Conservation (phyloP, 495 filamentous ascomycete genomes). For the Bathelium albidoporum region DNA sequence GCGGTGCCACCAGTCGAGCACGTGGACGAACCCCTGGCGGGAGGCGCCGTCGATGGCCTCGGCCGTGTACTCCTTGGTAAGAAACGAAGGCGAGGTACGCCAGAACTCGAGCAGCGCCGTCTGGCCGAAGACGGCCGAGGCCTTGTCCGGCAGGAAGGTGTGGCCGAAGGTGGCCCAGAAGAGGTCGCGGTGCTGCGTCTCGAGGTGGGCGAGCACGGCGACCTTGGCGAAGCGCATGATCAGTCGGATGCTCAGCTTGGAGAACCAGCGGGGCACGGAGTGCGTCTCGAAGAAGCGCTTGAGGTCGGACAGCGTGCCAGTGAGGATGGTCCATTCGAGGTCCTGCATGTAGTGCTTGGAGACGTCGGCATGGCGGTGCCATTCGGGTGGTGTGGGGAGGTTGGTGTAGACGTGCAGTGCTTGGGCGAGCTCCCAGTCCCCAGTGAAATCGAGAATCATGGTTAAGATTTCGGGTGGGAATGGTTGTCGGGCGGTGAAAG, state of each 20-base stretch:
- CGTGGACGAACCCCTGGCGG: slow-evolving; percentile 67
- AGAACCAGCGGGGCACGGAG: slow-evolving; percentile 60
- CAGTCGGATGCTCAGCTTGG: slow-evolving; percentile 69
- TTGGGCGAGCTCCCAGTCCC: slow-evolving; percentile 81
- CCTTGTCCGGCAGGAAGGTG: slow-evolving; percentile 72
- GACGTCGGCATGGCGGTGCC: slow-evolving; percentile 42
- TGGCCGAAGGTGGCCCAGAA: slow-evolving; percentile 75
- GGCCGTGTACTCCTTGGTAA: slow-evolving; percentile 64
- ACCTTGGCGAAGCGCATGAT: slow-evolving; percentile 83
- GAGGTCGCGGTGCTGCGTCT: slow-evolving; percentile 61
- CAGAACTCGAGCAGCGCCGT: slow-evolving; percentile 83
- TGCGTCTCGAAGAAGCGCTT: slow-evolving; percentile 54
- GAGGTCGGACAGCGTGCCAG: slow-evolving; percentile 54
- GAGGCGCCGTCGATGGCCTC: slow-evolving; percentile 84
- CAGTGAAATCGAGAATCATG: slow-evolving; percentile 69
- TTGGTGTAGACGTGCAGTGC: slow-evolving; percentile 70
- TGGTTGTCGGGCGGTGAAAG: neutral
- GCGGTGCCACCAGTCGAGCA: slow-evolving; percentile 90
- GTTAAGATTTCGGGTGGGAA: slow-evolving; percentile 83
- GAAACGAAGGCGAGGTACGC: slow-evolving; percentile 62
- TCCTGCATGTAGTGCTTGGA: slow-evolving; percentile 40
- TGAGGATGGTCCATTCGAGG: slow-evolving; percentile 74
- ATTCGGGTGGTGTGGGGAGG: slow-evolving; percentile 61
- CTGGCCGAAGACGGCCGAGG: slow-evolving; percentile 75
- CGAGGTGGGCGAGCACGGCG: slow-evolving; percentile 70